Conservation (phyloP, 73 alveolate species). For the Paramecium caudatum region DNA sequence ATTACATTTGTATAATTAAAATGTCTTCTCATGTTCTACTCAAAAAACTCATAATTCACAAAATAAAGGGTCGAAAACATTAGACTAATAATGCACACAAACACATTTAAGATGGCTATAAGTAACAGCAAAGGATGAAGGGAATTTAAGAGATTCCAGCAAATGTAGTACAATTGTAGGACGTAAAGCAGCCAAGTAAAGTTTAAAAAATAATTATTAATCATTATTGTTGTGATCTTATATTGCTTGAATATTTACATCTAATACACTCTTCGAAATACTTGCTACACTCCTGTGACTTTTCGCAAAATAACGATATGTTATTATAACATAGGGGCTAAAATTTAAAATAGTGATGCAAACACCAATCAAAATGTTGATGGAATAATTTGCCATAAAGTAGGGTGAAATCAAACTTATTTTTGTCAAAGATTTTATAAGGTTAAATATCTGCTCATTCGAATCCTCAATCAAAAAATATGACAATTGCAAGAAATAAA, state of each 20-base stretch:
- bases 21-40: neutral
- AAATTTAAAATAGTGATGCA: neutral
- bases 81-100: neutral
- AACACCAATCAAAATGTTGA: constrained; percentile 17
- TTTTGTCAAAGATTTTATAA: constrained; percentile 3
- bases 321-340: neutral
- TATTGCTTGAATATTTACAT: neutral
- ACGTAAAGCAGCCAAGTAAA: constrained; percentile 44
- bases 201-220: constrained; percentile 23
- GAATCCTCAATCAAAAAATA: constrained; percentile 34
- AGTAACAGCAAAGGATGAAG: neutral
- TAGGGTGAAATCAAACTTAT: neutral
- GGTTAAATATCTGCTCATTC: neutral
- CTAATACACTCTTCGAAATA: constrained; percentile 53
- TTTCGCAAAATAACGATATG: constrained; percentile 15
- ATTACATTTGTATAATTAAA: neutral
- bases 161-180: neutral
- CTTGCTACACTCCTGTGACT: constrained; percentile 22
- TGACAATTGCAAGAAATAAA: neutral
- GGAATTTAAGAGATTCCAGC: neutral
- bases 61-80: neutral
- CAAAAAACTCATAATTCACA: constrained; percentile 8
- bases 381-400: neutral
- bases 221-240: neutral
- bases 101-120: neutral